Conservation (phyloP, 306 rosid genomes). For the Fragaria nilgerrensis region DNA sequence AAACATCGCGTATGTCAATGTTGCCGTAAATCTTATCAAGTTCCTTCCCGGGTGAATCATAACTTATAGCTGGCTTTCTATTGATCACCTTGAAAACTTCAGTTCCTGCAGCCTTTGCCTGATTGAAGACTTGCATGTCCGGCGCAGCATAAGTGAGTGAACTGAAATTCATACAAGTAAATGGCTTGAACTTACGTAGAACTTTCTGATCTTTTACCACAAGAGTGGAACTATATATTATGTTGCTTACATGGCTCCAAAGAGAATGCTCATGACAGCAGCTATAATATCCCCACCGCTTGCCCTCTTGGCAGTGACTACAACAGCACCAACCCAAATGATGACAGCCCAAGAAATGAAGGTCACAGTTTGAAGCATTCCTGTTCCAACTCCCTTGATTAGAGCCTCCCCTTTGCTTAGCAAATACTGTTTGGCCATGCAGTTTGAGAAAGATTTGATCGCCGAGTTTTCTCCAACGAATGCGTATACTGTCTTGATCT, state of each 20-base stretch:
- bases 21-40: conserved; percentile 44
- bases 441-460: conserved; percentile 48
- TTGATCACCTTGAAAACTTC: conserved; percentile 78
- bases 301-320: conserved; percentile 57
- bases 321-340: conserved; percentile 84
- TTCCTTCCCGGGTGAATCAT: conserved; percentile 41
- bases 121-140: conserved; percentile 83
- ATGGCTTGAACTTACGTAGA: background rate
- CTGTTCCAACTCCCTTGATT: conserved; percentile 80
- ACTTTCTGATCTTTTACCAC: background rate
- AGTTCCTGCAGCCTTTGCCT: conserved; percentile 84
- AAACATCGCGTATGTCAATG: conserved; percentile 49
- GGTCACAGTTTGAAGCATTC: conserved; percentile 74
- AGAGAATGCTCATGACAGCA: conserved; percentile 89
- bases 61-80: conserved; percentile 58
- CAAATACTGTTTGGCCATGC: conserved; percentile 50
- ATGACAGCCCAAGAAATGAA: conserved; percentile 84
- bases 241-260: conserved; percentile 78
- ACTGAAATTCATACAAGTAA: conserved; percentile 37
- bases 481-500: conserved; percentile 81
- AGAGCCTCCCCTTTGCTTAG: conserved; percentile 77
- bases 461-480: conserved; percentile 75
- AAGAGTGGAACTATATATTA: background rate
- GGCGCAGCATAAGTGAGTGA: conserved; percentile 86
- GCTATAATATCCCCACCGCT: conserved; percentile 66